Evolutionary conservation across 176 grass and related monocot genomes (phyloP), one percentile per base, ranked within the genome.

Genomic region (Aegilops longissima): DNA sequence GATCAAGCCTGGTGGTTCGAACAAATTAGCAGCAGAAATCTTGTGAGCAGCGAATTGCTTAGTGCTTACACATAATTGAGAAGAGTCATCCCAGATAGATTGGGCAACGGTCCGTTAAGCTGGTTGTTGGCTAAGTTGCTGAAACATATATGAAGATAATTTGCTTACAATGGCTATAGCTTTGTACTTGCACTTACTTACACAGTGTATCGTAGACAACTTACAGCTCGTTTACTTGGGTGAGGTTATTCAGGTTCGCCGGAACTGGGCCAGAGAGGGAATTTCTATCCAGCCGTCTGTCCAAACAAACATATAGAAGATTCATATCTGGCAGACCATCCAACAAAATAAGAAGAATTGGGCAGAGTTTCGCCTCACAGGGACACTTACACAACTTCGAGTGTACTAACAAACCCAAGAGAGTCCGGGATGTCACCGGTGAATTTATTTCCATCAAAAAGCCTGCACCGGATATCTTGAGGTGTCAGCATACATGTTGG

Each of bases 61-160:
- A 36, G 63, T 70, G 77, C 94, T 96, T 94, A 99, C 97, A 99
- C 90, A 65, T 88, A 96, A 59, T 94, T 84, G 62, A 99, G 92
- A 10, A 4, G 20, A 70, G 36, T 21, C 94, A 99, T 96, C 79
- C 85, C 77, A 13, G 76, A 83, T n/a, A 99, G 90, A 86, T 99
- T 47, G 17, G 97, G 94, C 76, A 99, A 54, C 25, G 31, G 69
- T 82, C 97, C 97, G 1, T 76, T 96, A 68, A 99, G 82, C 76
- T 86, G 83, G 68, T 99, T 99, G 73, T 99, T 94, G 77, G 94
- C 94, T 69, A 99, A 88, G 80, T 96, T 94, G 52, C 97, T 99
- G 92, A 81, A 92, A 83, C 56, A 66, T 56, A 61, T 56, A 42
- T 47, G 71, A 34, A 2, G 49, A 74, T 18, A 61, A 16, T 16